Evolutionary conservation across 768 basidiomycete species (phyloP), one percentile per base, ranked within the genome.

Genomic region (Kondoa subrosea): DNA sequence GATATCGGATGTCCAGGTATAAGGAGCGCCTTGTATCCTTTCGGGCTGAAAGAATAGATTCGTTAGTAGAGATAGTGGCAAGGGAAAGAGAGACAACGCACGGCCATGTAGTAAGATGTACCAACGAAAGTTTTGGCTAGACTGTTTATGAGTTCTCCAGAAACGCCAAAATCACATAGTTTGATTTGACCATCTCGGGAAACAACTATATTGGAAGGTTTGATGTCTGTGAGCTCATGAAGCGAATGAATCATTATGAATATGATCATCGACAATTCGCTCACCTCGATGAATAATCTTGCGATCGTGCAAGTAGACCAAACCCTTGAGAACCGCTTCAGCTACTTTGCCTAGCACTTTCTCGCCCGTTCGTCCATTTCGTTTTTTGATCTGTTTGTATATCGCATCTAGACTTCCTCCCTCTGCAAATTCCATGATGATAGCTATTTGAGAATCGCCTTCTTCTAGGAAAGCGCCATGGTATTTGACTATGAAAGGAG

Each of bases 321-420:
- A 84, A n/a, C 95, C 95, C 77, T 88, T 86, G 57, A 99, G 79
- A 69, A 32, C 92, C 64, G 92, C 91, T 79, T 95, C 89, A 27
- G 93, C 88, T 63, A 99, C 81, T 73, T 91, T 86, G 50, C 91
- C 92, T 15, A 90, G 85, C 58, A 96, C 88, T 76, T 83, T 84
- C 80, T 93, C 91, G 57, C 87, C 85, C 66, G 91, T 87, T 31
- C 89, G 80, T 25, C 82, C 88, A 33, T 85, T 84, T 60, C 84
- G 81, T 69, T 87, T 84, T 74, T 85, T 85, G 78, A 91, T 86
- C 68, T 86, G 85, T 75, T 87, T 85, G 63, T 89, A 87, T 50
- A 97, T 85, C 26, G 86, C 82, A 76, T 99, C 95, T 70, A 99
- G 80, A 72, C 88, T 91, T 58, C 89, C 86, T 15, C 89, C 90